These are phyloP conservation scores for Aspergillus cavernicola DNA, from an alignment of 495 filamentous ascomycete species.

Conservation along the genomic window DNA sequence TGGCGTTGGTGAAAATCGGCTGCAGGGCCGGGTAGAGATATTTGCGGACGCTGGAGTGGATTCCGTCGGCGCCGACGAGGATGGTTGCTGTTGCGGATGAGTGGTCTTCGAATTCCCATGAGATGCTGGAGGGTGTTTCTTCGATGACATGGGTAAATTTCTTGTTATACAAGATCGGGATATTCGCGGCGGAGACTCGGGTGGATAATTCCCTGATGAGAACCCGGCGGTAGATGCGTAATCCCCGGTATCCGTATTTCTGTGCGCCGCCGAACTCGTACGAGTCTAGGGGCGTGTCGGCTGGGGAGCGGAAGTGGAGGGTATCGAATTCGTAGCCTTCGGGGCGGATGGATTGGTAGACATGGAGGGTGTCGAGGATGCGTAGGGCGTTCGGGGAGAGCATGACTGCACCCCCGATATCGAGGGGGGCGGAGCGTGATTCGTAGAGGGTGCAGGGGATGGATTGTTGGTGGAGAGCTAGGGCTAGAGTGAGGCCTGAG, in stretches of 20 bases:
- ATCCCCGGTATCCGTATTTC: conserved; percentile 40
- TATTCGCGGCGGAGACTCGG: conserved; percentile 28
- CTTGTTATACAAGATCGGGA: conserved; percentile 37
- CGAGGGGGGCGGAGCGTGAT: conserved; percentile 27
- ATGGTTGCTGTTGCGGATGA: conserved; percentile 24
- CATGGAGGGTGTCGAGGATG: conserved; percentile 42
- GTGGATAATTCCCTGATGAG: conserved; percentile 36
- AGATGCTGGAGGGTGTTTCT: conserved; percentile 31
- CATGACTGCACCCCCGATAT: conserved; percentile 48
- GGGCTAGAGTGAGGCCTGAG: conserved; percentile 45
- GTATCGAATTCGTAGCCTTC: conserved; percentile 35
- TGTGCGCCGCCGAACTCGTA: conserved; percentile 43
- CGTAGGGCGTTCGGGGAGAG: conserved; percentile 50
- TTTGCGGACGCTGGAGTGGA: conserved; percentile 44
- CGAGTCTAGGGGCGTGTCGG: conserved; percentile 32
- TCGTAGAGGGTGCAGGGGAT: conserved; percentile 47
- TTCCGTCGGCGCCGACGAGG: conserved; percentile 49
- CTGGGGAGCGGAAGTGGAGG: conserved; percentile 37
- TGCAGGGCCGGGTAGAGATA: conserved; percentile 30
- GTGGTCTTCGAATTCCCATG: conserved; percentile 41
- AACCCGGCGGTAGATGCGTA: conserved; percentile 47
- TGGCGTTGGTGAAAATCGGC: conserved; percentile 25
- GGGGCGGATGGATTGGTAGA: conserved; percentile 35
- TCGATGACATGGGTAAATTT: conserved; percentile 37
- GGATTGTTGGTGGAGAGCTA: conserved; percentile 35